Evolutionary conservation across 176 grass and related monocot species (phyloP).

Genomic region (Thinopyrum elongatum): DNA sequence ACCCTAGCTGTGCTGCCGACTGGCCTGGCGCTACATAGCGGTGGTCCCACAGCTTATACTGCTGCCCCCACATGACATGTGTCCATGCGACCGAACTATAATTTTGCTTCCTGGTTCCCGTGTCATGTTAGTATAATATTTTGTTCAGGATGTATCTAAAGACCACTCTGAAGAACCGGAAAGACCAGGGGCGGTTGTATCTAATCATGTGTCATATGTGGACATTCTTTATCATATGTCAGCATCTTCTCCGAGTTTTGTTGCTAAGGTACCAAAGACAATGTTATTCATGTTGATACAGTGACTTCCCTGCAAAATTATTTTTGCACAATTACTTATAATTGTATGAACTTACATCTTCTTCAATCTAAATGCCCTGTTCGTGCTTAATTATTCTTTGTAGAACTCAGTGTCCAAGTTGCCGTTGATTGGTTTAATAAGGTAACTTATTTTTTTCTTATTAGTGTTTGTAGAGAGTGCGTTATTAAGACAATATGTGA

Average conservation of each 20-base stretch:
- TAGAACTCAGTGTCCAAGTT: conserved; percentile 84
- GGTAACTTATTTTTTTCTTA: conserved; percentile 38
- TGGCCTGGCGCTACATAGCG: background rate
- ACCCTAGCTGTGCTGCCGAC: background rate
- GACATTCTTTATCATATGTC: conserved; percentile 99
- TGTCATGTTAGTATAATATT: conserved; percentile 20
- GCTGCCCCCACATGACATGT: background rate
- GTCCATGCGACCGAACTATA: background rate
- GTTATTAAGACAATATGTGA: background rate
- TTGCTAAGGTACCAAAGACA: conserved; percentile 70
- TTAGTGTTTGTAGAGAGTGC: background rate
- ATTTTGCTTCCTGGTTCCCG: background rate
- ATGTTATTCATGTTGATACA: background rate
- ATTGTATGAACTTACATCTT: background rate
- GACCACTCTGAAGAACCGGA: conserved; percentile 48
- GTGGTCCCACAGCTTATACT: background rate
- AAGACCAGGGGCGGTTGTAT: conserved; percentile 75
- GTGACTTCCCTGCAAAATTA: background rate
- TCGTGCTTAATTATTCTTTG: conserved; percentile 23
- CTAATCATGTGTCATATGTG: conserved; percentile 92
- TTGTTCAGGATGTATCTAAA: conserved; percentile 51
- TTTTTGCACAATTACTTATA: background rate
- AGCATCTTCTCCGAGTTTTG: conserved; percentile 89
- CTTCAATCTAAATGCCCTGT: conserved; percentile 8
- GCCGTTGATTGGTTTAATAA: conserved; percentile 87